A percentile compares a stretch with the other conserved stretches of the same genome.
phyloP scores from a whole-genome alignment of 805 yeast genomes.

The Candida khao-thaluensis region DNA sequence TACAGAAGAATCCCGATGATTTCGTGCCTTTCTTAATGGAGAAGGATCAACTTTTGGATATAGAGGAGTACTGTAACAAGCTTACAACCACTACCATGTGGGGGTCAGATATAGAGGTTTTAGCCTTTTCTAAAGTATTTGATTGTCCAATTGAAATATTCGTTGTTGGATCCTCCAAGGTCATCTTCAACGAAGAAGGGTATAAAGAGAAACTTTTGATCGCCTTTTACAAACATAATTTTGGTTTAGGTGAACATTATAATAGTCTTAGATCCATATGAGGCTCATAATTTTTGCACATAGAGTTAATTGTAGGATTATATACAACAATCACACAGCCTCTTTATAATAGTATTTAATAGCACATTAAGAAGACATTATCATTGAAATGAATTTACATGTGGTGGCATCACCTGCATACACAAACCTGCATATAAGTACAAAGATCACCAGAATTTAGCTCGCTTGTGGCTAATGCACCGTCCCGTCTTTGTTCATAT shows the following conservation, averaged over 20 bases:
- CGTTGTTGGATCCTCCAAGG: constrained; percentile 73
- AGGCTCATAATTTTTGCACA: neutral
- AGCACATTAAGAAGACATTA: too few relatives aligned
- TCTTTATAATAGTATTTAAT: too few relatives aligned
- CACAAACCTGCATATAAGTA: constrained; percentile 2
- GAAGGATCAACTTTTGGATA: constrained; percentile 59
- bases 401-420: too few relatives aligned
- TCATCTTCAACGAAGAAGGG: constrained; percentile 59
- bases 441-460: neutral
- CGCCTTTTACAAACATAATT: constrained; percentile 81
- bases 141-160: constrained; percentile 73
- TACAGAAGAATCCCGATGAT: constrained; percentile 61
- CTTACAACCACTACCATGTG: constrained; percentile 81
- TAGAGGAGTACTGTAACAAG: constrained; percentile 66
- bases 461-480: constrained; percentile 2
- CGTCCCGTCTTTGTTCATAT: neutral
- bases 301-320: too few relatives aligned
- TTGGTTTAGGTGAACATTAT: constrained; percentile 93
- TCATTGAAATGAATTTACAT: too few relatives aligned
- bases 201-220: constrained; percentile 55
- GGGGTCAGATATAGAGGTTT: constrained; percentile 94
- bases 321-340: too few relatives aligned
- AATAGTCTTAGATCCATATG: constrained; percentile 48
- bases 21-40: constrained; percentile 83
- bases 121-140: constrained; percentile 73